phyloP scores from a whole-genome alignment of 345 rosid species.

The Eutrema heterophyllum region DNA sequence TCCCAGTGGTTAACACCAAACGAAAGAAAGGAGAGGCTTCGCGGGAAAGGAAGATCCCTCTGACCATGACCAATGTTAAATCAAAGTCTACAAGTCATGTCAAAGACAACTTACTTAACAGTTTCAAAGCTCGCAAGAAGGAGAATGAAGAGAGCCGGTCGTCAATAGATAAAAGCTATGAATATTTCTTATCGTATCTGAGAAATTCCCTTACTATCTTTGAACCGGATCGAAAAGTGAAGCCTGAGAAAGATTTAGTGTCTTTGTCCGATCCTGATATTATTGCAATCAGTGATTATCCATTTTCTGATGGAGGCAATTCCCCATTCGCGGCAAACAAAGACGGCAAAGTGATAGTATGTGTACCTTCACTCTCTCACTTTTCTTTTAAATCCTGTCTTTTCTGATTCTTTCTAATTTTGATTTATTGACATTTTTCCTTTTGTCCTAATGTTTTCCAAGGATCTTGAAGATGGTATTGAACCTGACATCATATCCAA shows the following conservation, averaged over 20 bases:
- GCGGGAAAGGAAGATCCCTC: not conserved
- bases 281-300: conserved; percentile 35
- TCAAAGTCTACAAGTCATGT: conserved; percentile 11
- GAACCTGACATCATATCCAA: conserved; percentile 3
- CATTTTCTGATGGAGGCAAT: conserved; percentile 26
- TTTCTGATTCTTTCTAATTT: not conserved
- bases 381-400: not conserved
- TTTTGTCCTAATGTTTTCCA: not conserved
- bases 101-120: conserved; percentile 5
- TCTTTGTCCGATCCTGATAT: conserved; percentile 49
- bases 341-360: conserved; percentile 21
- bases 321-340: conserved; percentile 40
- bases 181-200: conserved; percentile 4
- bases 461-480: conserved; percentile 32
- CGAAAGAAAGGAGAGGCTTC: conserved; percentile 6
- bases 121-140: not conserved
- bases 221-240: not conserved
- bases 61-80: conserved; percentile 13
- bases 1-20: not conserved
- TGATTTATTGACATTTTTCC: not conserved
- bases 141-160: not conserved
- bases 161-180: conserved; percentile 31
- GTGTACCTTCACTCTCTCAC: conserved; percentile 10
- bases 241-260: conserved; percentile 26
- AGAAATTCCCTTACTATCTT: conserved; percentile 7